Percentiles rank a stretch among this genome's conserved stretches.
phyloP scores from a whole-genome alignment of 2,329 filamentous ascomycete species.

The Xenosphaeropsis pyriputrescens region DNA sequence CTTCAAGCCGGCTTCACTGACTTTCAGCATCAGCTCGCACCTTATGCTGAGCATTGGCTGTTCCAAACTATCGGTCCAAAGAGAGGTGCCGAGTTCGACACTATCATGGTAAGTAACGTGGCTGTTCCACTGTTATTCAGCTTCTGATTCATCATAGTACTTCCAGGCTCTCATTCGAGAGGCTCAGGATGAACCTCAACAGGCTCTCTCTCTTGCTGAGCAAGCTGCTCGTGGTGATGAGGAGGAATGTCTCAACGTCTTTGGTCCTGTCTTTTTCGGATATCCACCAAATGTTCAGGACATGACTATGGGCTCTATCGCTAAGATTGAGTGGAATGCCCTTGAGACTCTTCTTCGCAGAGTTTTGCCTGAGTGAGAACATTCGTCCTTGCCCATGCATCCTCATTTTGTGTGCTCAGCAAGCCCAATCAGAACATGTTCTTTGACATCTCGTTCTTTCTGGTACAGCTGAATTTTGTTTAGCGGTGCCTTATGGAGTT shows the following conservation, averaged over 20 bases:
- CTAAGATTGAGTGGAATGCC: slow-evolving; percentile 26
- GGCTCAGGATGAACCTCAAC: slow-evolving; percentile 28
- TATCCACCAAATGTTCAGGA: slow-evolving; percentile 21
- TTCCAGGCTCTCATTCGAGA: slow-evolving; percentile 35
- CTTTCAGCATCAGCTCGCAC: slow-evolving; percentile 24
- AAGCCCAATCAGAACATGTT: too few relatives aligned
- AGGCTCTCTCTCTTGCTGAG: slow-evolving; percentile 24
- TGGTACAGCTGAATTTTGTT: too few relatives aligned
- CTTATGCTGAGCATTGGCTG: slow-evolving; percentile 33
- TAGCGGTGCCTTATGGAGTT: too few relatives aligned
- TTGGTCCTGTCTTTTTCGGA: slow-evolving; percentile 35
- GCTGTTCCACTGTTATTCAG: not conserved
- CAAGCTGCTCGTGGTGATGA: slow-evolving; percentile 16
- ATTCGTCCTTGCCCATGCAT: too few relatives aligned
- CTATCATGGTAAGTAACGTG: slow-evolving; percentile 34
- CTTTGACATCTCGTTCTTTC: too few relatives aligned
- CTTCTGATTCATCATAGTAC: slow-evolving; percentile 1
- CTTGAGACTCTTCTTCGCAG: slow-evolving; percentile 28
- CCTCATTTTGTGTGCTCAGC: too few relatives aligned
- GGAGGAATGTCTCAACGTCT: slow-evolving; percentile 16
- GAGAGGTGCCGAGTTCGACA: slow-evolving; percentile 30
- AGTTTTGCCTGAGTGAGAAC: too few relatives aligned
- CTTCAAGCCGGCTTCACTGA: slow-evolving; percentile 23
- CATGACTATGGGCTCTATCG: slow-evolving; percentile 28
- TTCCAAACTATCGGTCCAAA: slow-evolving; percentile 36